Conservation (phyloP, 768 basidiomycete species). For the Suillus sp. region DNA sequence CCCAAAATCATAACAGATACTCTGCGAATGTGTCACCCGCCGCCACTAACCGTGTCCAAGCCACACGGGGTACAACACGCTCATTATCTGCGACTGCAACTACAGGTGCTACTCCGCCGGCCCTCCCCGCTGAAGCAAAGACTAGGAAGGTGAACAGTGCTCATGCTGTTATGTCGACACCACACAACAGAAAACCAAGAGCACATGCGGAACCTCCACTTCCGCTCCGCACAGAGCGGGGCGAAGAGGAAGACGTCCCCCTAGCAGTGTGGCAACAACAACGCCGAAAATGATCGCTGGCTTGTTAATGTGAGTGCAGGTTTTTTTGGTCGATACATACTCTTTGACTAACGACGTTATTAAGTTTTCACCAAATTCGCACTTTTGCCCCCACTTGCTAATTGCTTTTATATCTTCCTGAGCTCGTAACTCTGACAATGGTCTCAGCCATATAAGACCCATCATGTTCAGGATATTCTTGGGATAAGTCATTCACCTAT, state of each 20-base stretch:
- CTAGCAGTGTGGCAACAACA: constrained; percentile 81
- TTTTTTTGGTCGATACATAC: background rate
- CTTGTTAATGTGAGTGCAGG: constrained; percentile 1
- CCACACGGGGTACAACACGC: constrained; percentile 53
- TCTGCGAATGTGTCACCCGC: constrained; percentile 25
- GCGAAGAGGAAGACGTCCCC: constrained; percentile 80
- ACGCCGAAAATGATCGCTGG: constrained; percentile 38
- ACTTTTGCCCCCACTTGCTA: background rate
- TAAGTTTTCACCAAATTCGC: background rate
- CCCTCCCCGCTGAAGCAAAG: constrained; percentile 47
- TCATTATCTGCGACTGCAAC: constrained; percentile 65
- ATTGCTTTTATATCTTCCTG: constrained; percentile 1
- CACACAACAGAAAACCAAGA: constrained; percentile 42
- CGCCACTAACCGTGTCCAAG: constrained; percentile 25
- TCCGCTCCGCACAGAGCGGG: constrained; percentile 31
- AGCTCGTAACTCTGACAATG: background rate
- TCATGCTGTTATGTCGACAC: constrained; percentile 50
- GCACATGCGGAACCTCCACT: constrained; percentile 40
- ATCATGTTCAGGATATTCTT: constrained; percentile 29
- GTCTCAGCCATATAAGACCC: constrained; percentile 26
- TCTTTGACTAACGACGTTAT: background rate
- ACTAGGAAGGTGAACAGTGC: constrained; percentile 66
- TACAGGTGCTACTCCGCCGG: constrained; percentile 42
- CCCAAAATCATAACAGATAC: constrained; percentile 40
- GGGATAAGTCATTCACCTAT: constrained; percentile 21